Evolutionary conservation across 345 rosid species (phyloP), one percentile per base, ranked within the genome.

Genomic region (Eucalyptus sp.): DNA sequence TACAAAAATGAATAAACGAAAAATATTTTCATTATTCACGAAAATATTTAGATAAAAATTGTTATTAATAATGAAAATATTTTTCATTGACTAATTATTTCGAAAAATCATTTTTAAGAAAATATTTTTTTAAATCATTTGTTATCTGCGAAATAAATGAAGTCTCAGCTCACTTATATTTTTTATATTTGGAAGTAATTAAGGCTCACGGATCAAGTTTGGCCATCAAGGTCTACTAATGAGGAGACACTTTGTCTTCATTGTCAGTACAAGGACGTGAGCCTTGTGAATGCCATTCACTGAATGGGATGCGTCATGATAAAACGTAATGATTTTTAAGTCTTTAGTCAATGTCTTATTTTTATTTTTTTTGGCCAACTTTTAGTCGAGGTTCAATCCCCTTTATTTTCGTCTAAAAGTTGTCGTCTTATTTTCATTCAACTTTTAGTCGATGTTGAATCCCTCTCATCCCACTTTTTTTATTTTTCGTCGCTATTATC

Each of bases 61-160:
- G 1, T 31, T 31, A 20, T 33, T 20, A 18, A 71, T 18, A 71
- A 71, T 33, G 81, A 10, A 17, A 71, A 17, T 33, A 33, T 71
- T 33, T 71, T 17, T 5, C 7, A 33, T 33, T 18, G 1, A 5
- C 3, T 18, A 71, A 71, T 10, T 5, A 66, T 66, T 66, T 64
- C 0, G 0, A 33, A 2, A 4, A 17, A 33, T 33, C 2, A 3
- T 4, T 33, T 33, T 16, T 14, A 14, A 4, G 2, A 66, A 66
- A 66, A 2, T 4, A 66, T 66, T 68, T n/a, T n/a, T 71, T 5
- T 10, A 9, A 37, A 33, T 18, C 3, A 0, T 37, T 71, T 9
- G 3, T 71, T 33, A 33, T 71, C 20, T 0, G 0, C 0, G 0
- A 68, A 68, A 68, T 31, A 71, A 18, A 18, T 37, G 43, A 37